Base-by-base conservation (phyloP, 371 early-diverging fungal genomes). In the Coemansia sp. region DNA sequence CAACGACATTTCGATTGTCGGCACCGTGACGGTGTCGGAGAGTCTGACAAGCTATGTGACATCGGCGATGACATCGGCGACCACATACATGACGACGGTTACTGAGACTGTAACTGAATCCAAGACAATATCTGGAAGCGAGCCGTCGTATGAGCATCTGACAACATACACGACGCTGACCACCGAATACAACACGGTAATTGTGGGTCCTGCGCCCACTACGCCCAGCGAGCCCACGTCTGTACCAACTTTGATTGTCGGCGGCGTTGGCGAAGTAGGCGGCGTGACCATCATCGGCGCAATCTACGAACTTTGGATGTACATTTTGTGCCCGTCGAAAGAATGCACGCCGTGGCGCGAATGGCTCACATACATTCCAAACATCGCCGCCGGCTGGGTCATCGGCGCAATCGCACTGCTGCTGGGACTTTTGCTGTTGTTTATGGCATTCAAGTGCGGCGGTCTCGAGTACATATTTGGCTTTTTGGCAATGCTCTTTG, bases 361-460 rank as follows among this genome's bases (percentile, higher is more conserved):
- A 50, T 74, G 75, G 75, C 75, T 74, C 27, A 74, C 75, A n/a
- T 74, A 69, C 39, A 74, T 74, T 22, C 75, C 75, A 27, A 74
- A 63, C 39, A 64, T 70, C 4, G 68, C 68, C 0, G 77, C 72
- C 18, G 77, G 77, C 6, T 76, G 77, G 77, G 63, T 68, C 10
- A 53, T 76, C 27, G 77, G 77, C 27, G 61, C 62, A 0, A n/a
- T 76, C 8, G 71, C 72, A 24, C 52, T 71, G 34, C 64, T 68
- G 18, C 54, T 76, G n/a, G 72, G 55, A 5, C 63, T 76, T 18
- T 50, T 16, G 3, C 66, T 76, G 13, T 40, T 76, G 40, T 22
- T 70, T 7, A 64, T 76, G 73, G 64, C 68, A 59, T 60, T 76
- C 27, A 76, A 64, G 72, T 67, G 73, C 31, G 72, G 72, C 37